Evolutionary conservation across 495 filamentous ascomycete species (phyloP), one percentile per base, ranked within the genome.

Genomic region (Trichoderma virens): DNA sequence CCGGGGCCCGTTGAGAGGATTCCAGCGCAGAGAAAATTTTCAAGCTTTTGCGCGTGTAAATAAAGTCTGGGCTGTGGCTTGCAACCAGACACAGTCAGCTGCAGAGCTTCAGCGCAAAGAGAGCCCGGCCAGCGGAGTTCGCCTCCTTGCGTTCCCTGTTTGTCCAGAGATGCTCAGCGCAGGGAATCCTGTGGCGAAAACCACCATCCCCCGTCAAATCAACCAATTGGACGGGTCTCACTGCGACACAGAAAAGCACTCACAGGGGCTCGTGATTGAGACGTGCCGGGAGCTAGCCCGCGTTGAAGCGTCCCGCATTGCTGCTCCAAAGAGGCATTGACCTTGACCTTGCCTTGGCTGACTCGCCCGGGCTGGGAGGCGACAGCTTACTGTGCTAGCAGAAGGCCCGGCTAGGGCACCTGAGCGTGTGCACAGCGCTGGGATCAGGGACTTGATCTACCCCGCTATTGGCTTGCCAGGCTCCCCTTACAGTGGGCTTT

Each of bases 381-480:
- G 38, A 41, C 14, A 41, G 38, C 38, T 41, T 41, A 41, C 38
- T 41, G 38, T 11, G 38, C 38, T n/a, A n/a, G 38, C 11, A 41
- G 38, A 41, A 41, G 38, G 38, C 13, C 38, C 38, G 38, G 38
- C 38, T 41, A 1, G 38, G 18, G 13, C 18, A 11, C 18, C 38
- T n/a, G 11, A 39, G 11, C 38, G 38, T 6, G 18, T 20, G 43
- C 43, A 47, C 25, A 56, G 51, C 32, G 32, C n/a, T n/a, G 23
- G 45, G 45, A n/a, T 51, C 45, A 20, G 18, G n/a, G 23, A 13
- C 23, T 30, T 13, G 51, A 30, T 30, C 27, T 56, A 56, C 51
- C 51, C 51, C 51, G 51, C 51, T 56, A 56, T 27, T 56, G 51
- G 51, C 51, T n/a, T 56, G 51, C 16, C 51, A 56, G 27, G 51